Evolutionary conservation across 1,139 yeast genomes (phyloP).

Genomic region (Trichomonascaceae sp.): DNA sequence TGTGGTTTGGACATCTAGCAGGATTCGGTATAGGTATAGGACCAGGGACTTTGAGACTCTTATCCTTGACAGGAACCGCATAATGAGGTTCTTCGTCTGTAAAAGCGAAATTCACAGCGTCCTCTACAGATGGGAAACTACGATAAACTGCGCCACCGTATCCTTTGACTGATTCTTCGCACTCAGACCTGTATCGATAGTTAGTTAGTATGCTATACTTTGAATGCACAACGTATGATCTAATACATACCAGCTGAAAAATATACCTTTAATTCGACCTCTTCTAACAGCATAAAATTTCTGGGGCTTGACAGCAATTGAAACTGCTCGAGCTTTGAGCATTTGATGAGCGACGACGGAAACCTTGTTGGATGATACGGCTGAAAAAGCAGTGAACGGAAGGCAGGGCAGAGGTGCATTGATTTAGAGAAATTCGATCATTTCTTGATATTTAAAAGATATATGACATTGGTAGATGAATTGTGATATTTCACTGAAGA

Average conservation of each 20-base stretch:
- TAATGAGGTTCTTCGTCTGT: background rate
- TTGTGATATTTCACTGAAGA: too few relatives aligned
- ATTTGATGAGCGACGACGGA: background rate
- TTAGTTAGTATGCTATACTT: background rate
- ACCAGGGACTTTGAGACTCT: background rate
- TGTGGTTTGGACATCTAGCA: background rate
- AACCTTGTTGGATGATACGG: background rate
- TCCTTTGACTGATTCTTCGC: slow-evolving; percentile 42
- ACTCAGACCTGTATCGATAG: slow-evolving; percentile 7
- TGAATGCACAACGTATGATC: too few relatives aligned
- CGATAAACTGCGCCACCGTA: slow-evolving; percentile 50
- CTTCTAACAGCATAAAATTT: slow-evolving; percentile 55
- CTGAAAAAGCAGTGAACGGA: background rate
- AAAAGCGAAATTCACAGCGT: slow-evolving; percentile 40
- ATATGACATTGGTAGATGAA: too few relatives aligned
- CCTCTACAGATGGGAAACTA: slow-evolving; percentile 42
- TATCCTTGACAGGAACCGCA: background rate
- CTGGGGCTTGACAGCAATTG: background rate
- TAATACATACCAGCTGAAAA: slow-evolving; percentile 40
- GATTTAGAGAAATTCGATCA: background rate
- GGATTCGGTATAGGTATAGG: background rate
- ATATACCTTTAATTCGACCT: slow-evolving; percentile 52
- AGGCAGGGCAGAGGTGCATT: background rate
- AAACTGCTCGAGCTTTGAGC: background rate
- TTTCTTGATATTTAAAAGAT: too few relatives aligned